These are phyloP conservation scores for Hyphopichia buzzinii DNA, from an alignment of 1,139 yeast genomes.

Conservation along the genomic window DNA sequence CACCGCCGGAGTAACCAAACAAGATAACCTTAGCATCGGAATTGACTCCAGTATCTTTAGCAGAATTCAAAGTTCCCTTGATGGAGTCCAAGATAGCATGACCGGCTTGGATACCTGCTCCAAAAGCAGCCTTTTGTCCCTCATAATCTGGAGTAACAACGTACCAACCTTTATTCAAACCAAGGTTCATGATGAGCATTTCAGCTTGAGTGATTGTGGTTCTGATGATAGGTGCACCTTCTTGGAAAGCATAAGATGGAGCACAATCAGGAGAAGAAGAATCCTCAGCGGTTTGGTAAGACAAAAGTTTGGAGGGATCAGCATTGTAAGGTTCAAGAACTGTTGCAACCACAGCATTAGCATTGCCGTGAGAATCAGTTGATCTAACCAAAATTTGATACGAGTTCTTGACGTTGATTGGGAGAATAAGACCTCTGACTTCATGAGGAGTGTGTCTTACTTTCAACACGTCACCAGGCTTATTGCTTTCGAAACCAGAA, in stretches of 20 bases:
- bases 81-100: conserved; percentile 18
- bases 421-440: conserved; percentile 13
- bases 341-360: conserved; percentile 21
- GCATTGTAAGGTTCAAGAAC: conserved; percentile 18
- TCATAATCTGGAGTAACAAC: conserved; percentile 21
- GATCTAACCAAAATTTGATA: conserved; percentile 8
- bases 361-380: conserved; percentile 11
- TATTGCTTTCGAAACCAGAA: conserved; percentile 16
- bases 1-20: conserved; percentile 25
- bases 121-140: conserved; percentile 17
- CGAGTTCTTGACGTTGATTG: conserved; percentile 5
- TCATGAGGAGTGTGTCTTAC: conserved; percentile 19
- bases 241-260: conserved; percentile 16
- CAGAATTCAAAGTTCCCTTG: conserved; percentile 15
- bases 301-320: conserved; percentile 15
- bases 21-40: conserved; percentile 14
- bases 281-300: conserved; percentile 21
- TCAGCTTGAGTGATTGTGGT: conserved; percentile 12
- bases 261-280: conserved; percentile 17
- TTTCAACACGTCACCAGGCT: conserved; percentile 21
- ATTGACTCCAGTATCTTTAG: conserved; percentile 15
- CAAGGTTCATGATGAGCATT: conserved; percentile 10
- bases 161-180: conserved; percentile 18
- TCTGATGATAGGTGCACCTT: conserved; percentile 12
- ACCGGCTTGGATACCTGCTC: conserved; percentile 19